These are phyloP conservation scores for Paramecium sonneborni DNA, from an alignment of 73 alveolate species.

Conservation along the genomic window DNA sequence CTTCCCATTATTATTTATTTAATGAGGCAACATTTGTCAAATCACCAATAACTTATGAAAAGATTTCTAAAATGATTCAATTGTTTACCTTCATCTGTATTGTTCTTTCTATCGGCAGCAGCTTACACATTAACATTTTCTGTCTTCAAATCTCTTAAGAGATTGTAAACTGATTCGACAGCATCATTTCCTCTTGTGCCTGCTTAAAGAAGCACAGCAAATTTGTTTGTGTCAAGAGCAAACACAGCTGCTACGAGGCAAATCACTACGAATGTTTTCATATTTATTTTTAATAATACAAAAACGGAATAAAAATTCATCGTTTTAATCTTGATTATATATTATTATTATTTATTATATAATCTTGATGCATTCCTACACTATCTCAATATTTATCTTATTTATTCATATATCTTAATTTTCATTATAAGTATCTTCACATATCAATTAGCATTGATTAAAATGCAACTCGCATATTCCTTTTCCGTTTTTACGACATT, in stretches of 20 bases:
- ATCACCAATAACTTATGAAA: constrained; percentile 45
- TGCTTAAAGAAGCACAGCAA: constrained; percentile 41
- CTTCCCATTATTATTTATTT: constrained; percentile 23
- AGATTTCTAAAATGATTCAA: constrained; percentile 22
- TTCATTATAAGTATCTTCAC: constrained; percentile 41
- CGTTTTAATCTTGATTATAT: constrained; percentile 16
- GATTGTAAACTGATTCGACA: constrained; percentile 55
- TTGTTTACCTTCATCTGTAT: constrained; percentile 40
- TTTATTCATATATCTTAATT: constrained; percentile 34
- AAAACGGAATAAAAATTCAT: constrained; percentile 34
- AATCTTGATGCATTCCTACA: background rate
- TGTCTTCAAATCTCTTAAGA: constrained; percentile 53
- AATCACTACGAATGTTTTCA: constrained; percentile 36
- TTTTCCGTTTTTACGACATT: constrained; percentile 38
- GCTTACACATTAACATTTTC: constrained; percentile 57
- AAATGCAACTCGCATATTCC: constrained; percentile 36
- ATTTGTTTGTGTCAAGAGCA: constrained; percentile 41
- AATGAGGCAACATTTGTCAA: constrained; percentile 53
- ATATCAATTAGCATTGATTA: constrained; percentile 27
- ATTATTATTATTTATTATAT: background rate
- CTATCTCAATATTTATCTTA: background rate
- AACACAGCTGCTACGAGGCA: constrained; percentile 54
- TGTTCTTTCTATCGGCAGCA: constrained; percentile 55
- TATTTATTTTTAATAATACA: constrained; percentile 19
- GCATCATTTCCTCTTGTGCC: constrained; percentile 61